Base-by-base conservation (phyloP, 2,329 filamentous ascomycete species). In the Trichophyton equinum region DNA sequence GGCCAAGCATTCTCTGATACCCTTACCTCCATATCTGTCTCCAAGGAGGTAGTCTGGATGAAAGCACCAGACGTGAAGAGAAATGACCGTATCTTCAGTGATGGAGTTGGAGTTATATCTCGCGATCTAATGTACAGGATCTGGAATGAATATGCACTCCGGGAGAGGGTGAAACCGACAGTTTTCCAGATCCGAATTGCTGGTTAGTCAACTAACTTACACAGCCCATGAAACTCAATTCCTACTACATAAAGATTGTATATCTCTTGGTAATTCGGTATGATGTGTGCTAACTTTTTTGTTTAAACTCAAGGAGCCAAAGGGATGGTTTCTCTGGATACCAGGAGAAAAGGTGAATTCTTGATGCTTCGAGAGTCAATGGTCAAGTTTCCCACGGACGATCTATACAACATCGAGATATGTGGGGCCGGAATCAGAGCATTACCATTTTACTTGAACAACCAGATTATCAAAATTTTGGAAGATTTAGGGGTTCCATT, bases 381-480 rank as follows among this genome's bases (percentile, higher is more conserved):
- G 90, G 78, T 82, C 61, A 95, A 95, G 67, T 95, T 94, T 64
- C 69, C 88, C 87, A 62, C 88, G 91, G 51, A 60, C 49, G 44
- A 63, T 20, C 62, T 65, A 3, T 64, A 55, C 22, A 66, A 68
- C 58, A 69, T 69, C 22, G 68, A 69, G 51, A 64, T 68, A 8
- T 69, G 68, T 49, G 65, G 65, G 77, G 79, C 83, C 47, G 85
- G 84, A 0, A 83, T 82, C 42, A 83, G 79, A 58, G 85, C 88
- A 0, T 78, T 92, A 5, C 82, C 82, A 0, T 78, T 91, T 65
- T 82, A 85, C 18, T 79, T 95, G 1, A 95, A 95, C 67, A 84
- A 87, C 0, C 88, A 89, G 65, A 78, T 91, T 63, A 90, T 95
- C 74, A 95, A 95, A 70, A 90, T 95, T 4, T 72, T 95, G 0